Conservation (phyloP, 176 grass and related monocot genomes). For the Lolium rigidum region DNA sequence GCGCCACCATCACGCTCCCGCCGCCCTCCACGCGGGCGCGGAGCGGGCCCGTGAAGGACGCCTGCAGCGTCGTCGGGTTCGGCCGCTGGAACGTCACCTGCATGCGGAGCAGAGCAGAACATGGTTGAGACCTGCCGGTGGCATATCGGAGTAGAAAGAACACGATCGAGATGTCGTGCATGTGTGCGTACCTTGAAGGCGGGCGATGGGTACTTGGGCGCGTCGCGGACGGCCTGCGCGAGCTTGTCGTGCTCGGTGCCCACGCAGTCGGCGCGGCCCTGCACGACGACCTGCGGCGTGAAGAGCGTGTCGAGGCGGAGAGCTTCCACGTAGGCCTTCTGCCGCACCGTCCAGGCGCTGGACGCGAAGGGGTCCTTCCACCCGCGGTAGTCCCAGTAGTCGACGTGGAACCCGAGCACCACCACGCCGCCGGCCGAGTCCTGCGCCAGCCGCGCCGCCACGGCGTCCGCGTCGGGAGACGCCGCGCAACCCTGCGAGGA, state of each 20-base stretch:
- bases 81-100: conserved; percentile 73
- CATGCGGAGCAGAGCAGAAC: no score
- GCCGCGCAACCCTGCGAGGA: conserved; percentile 78
- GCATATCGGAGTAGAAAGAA: neutral
- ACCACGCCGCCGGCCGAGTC: conserved; percentile 46
- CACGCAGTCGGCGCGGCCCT: conserved; percentile 80
- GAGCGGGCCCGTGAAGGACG: conserved; percentile 67
- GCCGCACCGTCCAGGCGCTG: conserved; percentile 88
- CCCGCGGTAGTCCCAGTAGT: conserved; percentile 89
- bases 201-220: conserved; percentile 62
- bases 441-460: conserved; percentile 62
- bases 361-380: conserved; percentile 93
- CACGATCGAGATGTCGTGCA: no score
- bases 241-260: conserved; percentile 77
- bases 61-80: conserved; percentile 68
- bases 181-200: conserved; percentile 87
- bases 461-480: conserved; percentile 76
- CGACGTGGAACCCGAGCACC: conserved; percentile 92
- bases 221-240: conserved; percentile 55
- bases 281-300: conserved; percentile 88
- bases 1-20: conserved; percentile 77
- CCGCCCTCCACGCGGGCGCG: conserved; percentile 64
- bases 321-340: conserved; percentile 93
- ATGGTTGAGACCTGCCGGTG: neutral
- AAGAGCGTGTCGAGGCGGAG: conserved; percentile 89